phyloP scores from a whole-genome alignment of 441 rosid genomes.

The Jatropha multifida region DNA sequence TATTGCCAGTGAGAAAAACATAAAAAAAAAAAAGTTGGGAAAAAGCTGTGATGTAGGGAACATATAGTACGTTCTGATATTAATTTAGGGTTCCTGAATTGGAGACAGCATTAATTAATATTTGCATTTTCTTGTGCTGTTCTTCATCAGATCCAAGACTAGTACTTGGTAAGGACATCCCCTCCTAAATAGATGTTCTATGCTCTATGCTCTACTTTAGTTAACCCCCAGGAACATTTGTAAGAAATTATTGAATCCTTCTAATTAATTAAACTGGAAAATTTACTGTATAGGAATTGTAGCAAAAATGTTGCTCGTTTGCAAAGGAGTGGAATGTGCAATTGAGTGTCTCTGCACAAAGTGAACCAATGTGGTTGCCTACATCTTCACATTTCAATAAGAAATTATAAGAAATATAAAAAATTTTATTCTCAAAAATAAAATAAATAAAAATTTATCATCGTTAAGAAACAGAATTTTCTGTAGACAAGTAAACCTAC shows the following conservation, averaged over 20 bases:
- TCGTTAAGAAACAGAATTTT: no score
- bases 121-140: not conserved
- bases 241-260: no score
- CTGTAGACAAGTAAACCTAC: no score
- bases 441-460: no score
- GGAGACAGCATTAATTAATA: not conserved
- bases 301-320: not conserved
- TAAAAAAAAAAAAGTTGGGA: not conserved
- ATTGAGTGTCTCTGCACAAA: not conserved
- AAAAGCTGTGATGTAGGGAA: not conserved
- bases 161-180: not conserved
- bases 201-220: no score
- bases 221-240: no score
- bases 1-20: not conserved
- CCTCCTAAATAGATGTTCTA: no score
- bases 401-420: no score
- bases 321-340: not conserved
- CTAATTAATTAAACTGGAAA: no score
- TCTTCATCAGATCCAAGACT: conserved; percentile 9
- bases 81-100: not conserved
- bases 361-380: not conserved
- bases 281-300: no score
- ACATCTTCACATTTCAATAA: no score
- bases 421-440: no score
- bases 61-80: not conserved